Evolutionary conservation across 768 basidiomycete species (phyloP).

Genomic region (Russula lepida): DNA sequence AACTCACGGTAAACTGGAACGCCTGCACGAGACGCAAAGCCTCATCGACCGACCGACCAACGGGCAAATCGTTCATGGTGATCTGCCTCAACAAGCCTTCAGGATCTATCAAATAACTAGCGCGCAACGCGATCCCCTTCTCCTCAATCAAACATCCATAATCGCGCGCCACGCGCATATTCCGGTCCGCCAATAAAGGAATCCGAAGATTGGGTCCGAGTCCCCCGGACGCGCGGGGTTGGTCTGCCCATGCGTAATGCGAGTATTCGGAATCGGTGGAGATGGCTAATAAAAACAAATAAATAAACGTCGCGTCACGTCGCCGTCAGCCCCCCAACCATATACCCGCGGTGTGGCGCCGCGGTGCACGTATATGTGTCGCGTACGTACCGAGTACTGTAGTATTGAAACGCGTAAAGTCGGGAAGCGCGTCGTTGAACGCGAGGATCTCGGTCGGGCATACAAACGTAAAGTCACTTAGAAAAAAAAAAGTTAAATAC

Average conservation of each 20-base stretch:
- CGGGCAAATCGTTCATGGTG: conserved; percentile 87
- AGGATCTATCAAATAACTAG: conserved; percentile 81
- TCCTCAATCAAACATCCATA: conserved; percentile 88
- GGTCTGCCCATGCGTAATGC: conserved; percentile 81
- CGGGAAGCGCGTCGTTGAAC: conserved; percentile 79
- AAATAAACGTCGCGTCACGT: no score
- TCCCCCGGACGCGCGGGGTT: conserved; percentile 78
- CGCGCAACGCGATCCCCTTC: conserved; percentile 80
- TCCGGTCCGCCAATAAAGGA: conserved; percentile 73
- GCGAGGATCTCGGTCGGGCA: conserved; percentile 96
- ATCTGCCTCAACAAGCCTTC: conserved; percentile 69
- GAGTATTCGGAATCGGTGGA: conserved; percentile 89
- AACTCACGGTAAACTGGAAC: conserved; percentile 78
- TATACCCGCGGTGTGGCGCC: no score
- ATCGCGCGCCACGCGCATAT: conserved; percentile 70
- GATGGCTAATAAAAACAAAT: no score
- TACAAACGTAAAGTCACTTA: conserved; percentile 80
- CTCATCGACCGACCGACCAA: conserved; percentile 93
- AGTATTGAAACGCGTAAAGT: conserved; percentile 67
- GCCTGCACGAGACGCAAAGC: conserved; percentile 86
- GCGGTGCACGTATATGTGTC: no score
- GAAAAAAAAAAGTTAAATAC: background rate
- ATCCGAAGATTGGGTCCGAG: conserved; percentile 84
- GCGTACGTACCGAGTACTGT: conserved; percentile 57
- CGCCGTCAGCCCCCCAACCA: no score